Evolutionary conservation across 495 filamentous ascomycete species (phyloP).

Genomic region (Hypoxylon cercidicola): DNA sequence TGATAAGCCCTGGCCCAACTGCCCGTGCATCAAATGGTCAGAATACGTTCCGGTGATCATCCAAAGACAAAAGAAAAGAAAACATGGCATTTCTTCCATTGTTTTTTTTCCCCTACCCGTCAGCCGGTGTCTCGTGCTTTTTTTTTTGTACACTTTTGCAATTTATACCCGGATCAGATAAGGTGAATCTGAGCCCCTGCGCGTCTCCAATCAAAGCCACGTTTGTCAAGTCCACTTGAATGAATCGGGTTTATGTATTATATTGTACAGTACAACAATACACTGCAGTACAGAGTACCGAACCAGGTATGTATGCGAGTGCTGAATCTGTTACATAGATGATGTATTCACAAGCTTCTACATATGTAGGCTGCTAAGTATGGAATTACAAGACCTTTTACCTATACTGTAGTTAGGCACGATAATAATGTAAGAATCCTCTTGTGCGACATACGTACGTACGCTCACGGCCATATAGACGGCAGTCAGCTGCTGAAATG

Average conservation of each 20-base stretch:
- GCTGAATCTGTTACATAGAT: neutral
- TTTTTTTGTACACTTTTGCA: conserved; percentile 14
- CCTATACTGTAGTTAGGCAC: neutral
- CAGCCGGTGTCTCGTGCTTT: neutral
- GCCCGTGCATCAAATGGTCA: conserved; percentile 8
- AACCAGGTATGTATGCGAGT: neutral
- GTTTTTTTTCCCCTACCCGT: too few relatives aligned
- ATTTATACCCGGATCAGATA: conserved; percentile 18
- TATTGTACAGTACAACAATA: conserved; percentile 4
- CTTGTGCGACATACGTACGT: neutral
- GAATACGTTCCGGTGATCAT: conserved; percentile 4
- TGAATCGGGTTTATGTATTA: conserved; percentile 10
- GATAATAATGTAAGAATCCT: neutral
- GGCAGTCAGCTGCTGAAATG: neutral
- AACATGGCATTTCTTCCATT: conserved; percentile 19
- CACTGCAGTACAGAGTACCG: conserved; percentile 2
- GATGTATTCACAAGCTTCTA: neutral
- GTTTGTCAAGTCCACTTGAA: conserved; percentile 19
- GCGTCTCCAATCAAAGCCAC: conserved; percentile 3
- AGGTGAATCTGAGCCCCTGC: conserved; percentile 11
- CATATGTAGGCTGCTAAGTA: neutral
- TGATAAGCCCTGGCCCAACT: neutral
- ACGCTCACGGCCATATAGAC: neutral
- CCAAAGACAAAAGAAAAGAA: conserved; percentile 17
- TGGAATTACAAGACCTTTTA: neutral